Evolutionary conservation across 2,329 filamentous ascomycete genomes (phyloP), one percentile per base, ranked within the genome.

Genomic region (Aschersonia sp.): DNA sequence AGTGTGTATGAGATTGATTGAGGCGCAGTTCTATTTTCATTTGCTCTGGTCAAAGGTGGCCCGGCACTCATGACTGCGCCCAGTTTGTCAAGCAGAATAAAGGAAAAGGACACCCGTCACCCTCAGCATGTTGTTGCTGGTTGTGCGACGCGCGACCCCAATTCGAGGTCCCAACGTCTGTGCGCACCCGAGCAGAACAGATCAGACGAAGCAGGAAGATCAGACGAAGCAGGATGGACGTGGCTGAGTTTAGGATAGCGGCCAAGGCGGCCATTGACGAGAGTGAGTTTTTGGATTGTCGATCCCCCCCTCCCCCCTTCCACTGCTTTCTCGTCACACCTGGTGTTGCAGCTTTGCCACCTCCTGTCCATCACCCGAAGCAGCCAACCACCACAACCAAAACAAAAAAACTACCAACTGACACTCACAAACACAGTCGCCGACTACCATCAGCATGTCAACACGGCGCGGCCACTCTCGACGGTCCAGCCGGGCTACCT

Each of bases 401-500:
- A 7, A 9, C 35, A 7, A 38, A 12, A 38, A 38, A 38, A 7
- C 35, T 1, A 20, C 20, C 20, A 20, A 20, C 20, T 20, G 20
- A 20, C 20, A 20, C 20, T 20, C 20, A 20, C 20, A 20, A 20
- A 20, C 40, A 9, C 58, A 92, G 87, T 96, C 59, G 80, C 87
- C 59, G 73, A 80, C 47, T 95, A 96, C 70, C 91, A 92, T 61
- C 80, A 89, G 52, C 84, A 72, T 29, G 73, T 96, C 48, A 71
- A 78, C 45, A 70, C 77, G 2, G 79, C 80, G 20, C 78, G 78
- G 44, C 89, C 95, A 40, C 70, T 94, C 6, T 84, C 89, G 9
- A 77, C 77, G 47, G 82, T 96, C 45, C 71, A 84, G 50, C 91
- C 91, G 0, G 91, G 91, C 48, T 97, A 95, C 62, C 78, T 97